phyloP scores from a whole-genome alignment of 1,284 basidiomycete genomes.

The Trametes versicolor region DNA sequence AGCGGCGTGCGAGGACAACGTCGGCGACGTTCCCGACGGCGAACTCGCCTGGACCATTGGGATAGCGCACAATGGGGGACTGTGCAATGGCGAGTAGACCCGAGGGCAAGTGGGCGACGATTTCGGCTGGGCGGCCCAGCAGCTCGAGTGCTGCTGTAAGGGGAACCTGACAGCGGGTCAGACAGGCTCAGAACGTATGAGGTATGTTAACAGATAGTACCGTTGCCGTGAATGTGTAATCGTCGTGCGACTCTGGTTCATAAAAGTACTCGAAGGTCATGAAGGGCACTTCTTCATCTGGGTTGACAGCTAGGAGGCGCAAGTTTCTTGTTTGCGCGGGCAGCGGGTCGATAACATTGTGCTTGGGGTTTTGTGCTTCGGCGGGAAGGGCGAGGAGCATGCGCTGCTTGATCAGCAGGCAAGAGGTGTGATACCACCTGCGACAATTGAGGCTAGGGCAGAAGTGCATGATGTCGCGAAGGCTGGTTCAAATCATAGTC shows the following conservation, averaged over 20 bases:
- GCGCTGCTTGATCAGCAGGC: conserved; percentile 21
- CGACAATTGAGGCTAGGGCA: conserved; percentile 38
- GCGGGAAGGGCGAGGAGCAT: conserved; percentile 14
- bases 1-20: conserved; percentile 41
- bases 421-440: conserved; percentile 39
- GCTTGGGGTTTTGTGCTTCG: conserved; percentile 6
- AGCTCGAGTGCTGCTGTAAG: conserved; percentile 19
- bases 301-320: conserved; percentile 37
- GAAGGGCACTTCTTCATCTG: conserved; percentile 25
- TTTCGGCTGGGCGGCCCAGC: conserved; percentile 17
- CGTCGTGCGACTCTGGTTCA: conserved; percentile 21
- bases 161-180: conserved; percentile 4
- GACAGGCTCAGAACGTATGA: not conserved
- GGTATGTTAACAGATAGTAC: not conserved
- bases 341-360: conserved; percentile 14
- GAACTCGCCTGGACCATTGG: conserved; percentile 27
- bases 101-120: conserved; percentile 32
- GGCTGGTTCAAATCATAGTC: not conserved
- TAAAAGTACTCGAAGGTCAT: conserved; percentile 27
- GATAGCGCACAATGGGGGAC: conserved; percentile 38
- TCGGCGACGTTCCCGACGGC: conserved; percentile 41
- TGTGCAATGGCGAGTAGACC: conserved; percentile 37
- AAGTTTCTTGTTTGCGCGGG: conserved; percentile 26
- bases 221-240: not conserved
- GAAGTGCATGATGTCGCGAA: conserved; percentile 37